phyloP scores from a whole-genome alignment of 139 green algal species.

The Volvox reticuliferus region DNA sequence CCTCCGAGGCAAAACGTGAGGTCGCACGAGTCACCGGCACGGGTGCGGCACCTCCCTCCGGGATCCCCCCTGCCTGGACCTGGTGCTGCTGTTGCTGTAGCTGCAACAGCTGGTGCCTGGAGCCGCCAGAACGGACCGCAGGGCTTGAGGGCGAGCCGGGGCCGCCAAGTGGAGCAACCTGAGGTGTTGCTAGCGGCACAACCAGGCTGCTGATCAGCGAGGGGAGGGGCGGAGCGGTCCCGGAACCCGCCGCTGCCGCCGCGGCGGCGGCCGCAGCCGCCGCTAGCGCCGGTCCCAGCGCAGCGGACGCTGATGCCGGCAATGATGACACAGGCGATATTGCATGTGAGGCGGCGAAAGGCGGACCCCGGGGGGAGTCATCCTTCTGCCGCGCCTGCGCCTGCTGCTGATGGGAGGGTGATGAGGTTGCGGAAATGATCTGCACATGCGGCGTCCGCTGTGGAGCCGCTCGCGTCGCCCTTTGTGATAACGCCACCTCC shows the following conservation, averaged over 20 bases:
- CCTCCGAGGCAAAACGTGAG: neutral
- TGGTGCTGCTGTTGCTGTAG: neutral
- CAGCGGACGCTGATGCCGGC: neutral
- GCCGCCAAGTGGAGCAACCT: slow-evolving; percentile 22
- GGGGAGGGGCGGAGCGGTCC: neutral
- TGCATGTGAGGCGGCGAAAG: too few species aligned
- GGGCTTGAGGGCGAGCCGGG: neutral
- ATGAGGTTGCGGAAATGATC: too few species aligned
- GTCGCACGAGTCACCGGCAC: neutral
- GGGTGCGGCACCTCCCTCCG: neutral
- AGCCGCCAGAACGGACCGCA: neutral
- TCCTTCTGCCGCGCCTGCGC: neutral
- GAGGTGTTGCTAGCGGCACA: slow-evolving; percentile 34
- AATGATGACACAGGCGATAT: too few species aligned
- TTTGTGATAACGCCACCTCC: too few species aligned
- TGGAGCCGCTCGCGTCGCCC: too few species aligned
- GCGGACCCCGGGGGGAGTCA: too few species aligned
- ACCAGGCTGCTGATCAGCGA: slow-evolving; percentile 12
- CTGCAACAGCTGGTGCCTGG: slow-evolving; percentile 18
- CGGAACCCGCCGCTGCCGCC: too few species aligned
- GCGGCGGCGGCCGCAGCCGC: neutral
- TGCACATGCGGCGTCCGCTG: too few species aligned
- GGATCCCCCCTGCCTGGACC: neutral
- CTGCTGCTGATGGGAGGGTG: neutral
- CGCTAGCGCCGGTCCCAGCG: neutral